phyloP scores from a whole-genome alignment of 1,284 basidiomycete genomes.

The Tetrapyrgos nigripes region DNA sequence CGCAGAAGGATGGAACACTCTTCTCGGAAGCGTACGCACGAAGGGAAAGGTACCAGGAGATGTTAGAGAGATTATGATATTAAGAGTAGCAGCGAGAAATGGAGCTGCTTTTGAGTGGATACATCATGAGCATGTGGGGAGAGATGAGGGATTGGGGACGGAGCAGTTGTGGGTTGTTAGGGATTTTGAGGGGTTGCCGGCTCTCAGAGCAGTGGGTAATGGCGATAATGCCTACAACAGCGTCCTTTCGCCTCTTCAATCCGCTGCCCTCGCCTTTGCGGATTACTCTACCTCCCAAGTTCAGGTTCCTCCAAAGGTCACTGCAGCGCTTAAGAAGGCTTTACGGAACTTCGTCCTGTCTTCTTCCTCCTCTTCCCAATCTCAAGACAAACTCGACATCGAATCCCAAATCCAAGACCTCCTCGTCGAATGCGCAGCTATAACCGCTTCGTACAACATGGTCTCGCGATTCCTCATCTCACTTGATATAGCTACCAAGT shows the following conservation, averaged over 20 bases:
- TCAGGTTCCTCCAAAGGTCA: conserved; percentile 43
- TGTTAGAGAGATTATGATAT: conserved; percentile 58
- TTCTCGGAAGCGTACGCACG: conserved; percentile 55
- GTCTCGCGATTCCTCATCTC: conserved; percentile 61
- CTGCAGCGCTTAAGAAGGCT: conserved; percentile 35
- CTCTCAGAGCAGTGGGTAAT: too few species aligned
- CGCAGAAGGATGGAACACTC: conserved; percentile 57
- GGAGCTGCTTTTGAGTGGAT: conserved; percentile 62
- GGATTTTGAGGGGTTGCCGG: too few species aligned
- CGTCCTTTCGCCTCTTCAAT: conserved; percentile 47
- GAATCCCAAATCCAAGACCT: conserved; percentile 43
- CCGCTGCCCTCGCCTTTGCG: conserved; percentile 51
- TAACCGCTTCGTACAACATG: conserved; percentile 60
- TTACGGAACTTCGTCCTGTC: conserved; percentile 29
- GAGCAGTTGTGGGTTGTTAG: conserved; percentile 54
- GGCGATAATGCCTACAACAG: conserved; percentile 40
- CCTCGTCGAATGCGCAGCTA: conserved; percentile 54
- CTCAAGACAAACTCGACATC: conserved; percentile 11
- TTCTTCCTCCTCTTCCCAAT: background rate
- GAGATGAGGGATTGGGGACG: conserved; percentile 49
- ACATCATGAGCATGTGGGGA: conserved; percentile 56
- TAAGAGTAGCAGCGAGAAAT: conserved; percentile 59
- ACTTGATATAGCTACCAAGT: conserved; percentile 56
- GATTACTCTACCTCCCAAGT: conserved; percentile 53
- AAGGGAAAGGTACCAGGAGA: conserved; percentile 53